Evolutionary conservation across 805 yeast genomes (phyloP), one percentile per base, ranked within the genome.

Genomic region (Sugiyamaella floridensis): DNA sequence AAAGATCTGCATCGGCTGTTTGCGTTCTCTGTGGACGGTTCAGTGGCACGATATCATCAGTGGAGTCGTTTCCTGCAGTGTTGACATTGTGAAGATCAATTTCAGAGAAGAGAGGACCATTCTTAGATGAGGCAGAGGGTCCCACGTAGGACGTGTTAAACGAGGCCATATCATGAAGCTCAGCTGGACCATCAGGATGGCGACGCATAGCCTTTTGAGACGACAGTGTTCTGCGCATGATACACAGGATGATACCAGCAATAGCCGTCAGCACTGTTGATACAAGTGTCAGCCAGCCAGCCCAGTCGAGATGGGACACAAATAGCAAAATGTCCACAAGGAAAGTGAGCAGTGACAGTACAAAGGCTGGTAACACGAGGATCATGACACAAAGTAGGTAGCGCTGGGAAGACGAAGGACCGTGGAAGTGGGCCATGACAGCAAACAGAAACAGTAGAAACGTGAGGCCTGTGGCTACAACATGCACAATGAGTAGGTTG

Each of bases 211-310:
- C 65, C 52, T 58, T 57, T 34, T 54, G 58, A 18, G 64, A 61
- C 8, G 62, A 56, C 4, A 81, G 78, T 0, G 86, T 76, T 59
- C 96, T 73, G 62, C 90, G 80, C 73, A 85, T 76, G 50, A 86
- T 75, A 65, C 96, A 88, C 16, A 86, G 68, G 57, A 83, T 65
- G 1, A 89, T 76, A 1, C 88, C 82, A 28, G 80, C 75, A 1
- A 83, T 57, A 0, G 92, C 85, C 45, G 83, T 73, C 32, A 83
- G 66, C 1, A 85, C 77, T 0, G 93, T 79, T 1, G 92, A 79
- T 0, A 80, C 81, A 22, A 90, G 70, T 54, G 86, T 77, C 48
- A 85, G 71, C 97, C 97, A 92, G 22, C 96, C 96, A 45, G 84
- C 78, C 82, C 89, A 89, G 50, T 80, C 76, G 51, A 92, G 70